Conservation (phyloP, 2,329 filamentous ascomycete genomes). For the Alternaria sp. region DNA sequence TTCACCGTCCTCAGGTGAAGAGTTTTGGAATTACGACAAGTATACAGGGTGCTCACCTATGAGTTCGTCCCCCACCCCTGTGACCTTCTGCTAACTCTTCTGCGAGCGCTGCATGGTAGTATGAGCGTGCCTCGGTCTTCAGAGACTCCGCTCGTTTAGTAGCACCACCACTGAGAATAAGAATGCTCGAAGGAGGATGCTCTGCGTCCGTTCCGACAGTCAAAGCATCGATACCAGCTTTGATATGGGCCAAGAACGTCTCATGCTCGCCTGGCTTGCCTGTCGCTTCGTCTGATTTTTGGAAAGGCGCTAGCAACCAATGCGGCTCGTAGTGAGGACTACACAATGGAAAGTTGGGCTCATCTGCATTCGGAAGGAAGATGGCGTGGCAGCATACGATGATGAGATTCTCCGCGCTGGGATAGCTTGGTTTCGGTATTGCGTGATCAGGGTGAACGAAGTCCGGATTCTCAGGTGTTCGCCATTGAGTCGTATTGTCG, state of each 20-base stretch:
- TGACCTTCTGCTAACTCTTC: conserved; percentile 31
- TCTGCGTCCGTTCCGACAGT: conserved; percentile 51
- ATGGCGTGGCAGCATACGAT: conserved; percentile 87
- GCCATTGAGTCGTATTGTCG: conserved; percentile 4
- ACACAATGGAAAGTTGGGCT: conserved; percentile 33
- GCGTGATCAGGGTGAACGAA: conserved; percentile 40
- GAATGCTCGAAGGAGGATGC: conserved; percentile 49
- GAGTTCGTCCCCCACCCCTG: conserved; percentile 28
- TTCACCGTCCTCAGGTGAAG: background rate
- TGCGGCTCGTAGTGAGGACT: conserved; percentile 46
- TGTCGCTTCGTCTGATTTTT: conserved; percentile 53
- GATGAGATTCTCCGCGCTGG: conserved; percentile 62
- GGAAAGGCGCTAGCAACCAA: conserved; percentile 77
- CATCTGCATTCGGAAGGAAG: conserved; percentile 56
- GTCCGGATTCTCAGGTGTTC: conserved; percentile 17
- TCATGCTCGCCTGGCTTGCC: conserved; percentile 70
- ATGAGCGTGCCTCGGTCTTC: conserved; percentile 46
- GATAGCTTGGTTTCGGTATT: conserved; percentile 33
- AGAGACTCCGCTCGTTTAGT: conserved; percentile 38
- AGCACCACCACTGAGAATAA: conserved; percentile 75
- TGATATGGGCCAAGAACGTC: conserved; percentile 79
- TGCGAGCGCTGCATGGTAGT: conserved; percentile 43
- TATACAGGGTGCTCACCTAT: background rate
- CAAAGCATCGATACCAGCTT: conserved; percentile 65
- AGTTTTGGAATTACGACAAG: too few species aligned